Evolutionary conservation across 2,329 filamentous ascomycete genomes (phyloP).

Genomic region (Curvularia hawaiiensis): DNA sequence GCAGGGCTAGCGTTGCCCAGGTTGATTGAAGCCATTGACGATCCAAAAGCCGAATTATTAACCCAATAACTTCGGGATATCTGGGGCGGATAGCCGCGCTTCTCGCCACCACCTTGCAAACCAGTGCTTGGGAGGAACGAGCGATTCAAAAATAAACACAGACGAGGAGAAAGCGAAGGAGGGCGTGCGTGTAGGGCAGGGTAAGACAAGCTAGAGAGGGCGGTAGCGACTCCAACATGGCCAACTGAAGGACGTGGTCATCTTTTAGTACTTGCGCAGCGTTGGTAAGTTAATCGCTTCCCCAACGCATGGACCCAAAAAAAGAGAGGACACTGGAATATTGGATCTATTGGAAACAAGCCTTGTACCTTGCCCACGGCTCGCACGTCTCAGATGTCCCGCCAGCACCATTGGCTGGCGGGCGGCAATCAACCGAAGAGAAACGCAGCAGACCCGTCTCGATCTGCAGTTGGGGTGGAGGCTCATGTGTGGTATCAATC

Average conservation of each 20-base stretch:
- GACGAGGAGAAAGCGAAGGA: not conserved
- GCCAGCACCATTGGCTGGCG: constrained; percentile 38
- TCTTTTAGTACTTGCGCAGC: constrained; percentile 44
- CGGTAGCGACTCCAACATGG: constrained; percentile 18
- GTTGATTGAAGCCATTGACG: constrained; percentile 41
- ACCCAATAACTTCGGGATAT: constrained; percentile 26
- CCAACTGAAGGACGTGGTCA: constrained; percentile 40
- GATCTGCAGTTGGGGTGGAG: constrained; percentile 28
- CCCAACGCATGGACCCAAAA: constrained; percentile 34
- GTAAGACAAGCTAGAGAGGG: constrained; percentile 16
- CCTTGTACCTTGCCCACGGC: constrained; percentile 45
- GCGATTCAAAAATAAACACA: not conserved
- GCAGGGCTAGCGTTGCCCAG: constrained; percentile 35
- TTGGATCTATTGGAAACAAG: constrained; percentile 45
- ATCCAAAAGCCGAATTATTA: constrained; percentile 24
- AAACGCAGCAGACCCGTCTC: constrained; percentile 29
- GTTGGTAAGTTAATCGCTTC: constrained; percentile 29
- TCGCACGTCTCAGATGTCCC: constrained; percentile 36
- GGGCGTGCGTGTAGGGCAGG: constrained; percentile 6
- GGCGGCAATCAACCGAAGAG: constrained; percentile 42
- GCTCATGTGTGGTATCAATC: constrained; percentile 35
- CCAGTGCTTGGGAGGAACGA: constrained; percentile 10
- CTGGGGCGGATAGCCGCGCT: constrained; percentile 34
- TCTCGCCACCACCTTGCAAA: constrained; percentile 27
- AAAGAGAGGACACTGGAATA: constrained; percentile 38